Base-by-base conservation (phyloP, 2,329 filamentous ascomycete genomes). In the Cadophora sp. region DNA sequence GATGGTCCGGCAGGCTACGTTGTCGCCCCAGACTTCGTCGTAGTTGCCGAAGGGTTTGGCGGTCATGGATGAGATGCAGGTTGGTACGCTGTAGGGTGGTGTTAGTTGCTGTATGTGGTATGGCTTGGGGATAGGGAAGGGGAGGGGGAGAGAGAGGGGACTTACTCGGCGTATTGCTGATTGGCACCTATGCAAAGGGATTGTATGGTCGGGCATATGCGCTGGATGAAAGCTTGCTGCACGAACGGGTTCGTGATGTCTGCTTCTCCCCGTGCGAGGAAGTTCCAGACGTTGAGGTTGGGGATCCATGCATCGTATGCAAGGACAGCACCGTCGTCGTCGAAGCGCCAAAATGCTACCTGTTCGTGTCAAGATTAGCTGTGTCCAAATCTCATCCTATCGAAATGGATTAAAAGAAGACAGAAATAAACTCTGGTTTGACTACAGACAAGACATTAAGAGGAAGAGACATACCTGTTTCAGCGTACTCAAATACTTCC, bases 221-320 rank as follows among this genome's bases (percentile, higher is more conserved):
- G 71, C 22, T 74, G 50, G 51, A 79, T 79, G 56, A 74, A 76
- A 4, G 69, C 72, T 8, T 70, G 67, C 62, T 79, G 77, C 50
- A 77, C 73, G 2, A 65, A 55, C 4, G 75, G 73, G 61, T 77
- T 74, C 31, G 76, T 70, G 24, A 77, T 68, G 50, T 75, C 72
- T 14, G 73, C 73, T 16, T 74, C 77, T 12, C 73, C 74, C 8
- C 74, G 75, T 31, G 73, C 65, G n/a, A 76, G 69, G 27, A 78
- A 76, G 24, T 62, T 65, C 79, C 80, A 83, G 56, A 75, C 69
- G 65, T 79, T 77, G 26, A 83, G 76, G 34, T 80, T 81, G 4
- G 80, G 79, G n/a, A 83, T 79, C 76, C 78, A 82, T 26, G 81
- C 81, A 70, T 83, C 81, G 69, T 82, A 83, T 34, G 79, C 77